These are phyloP conservation scores for Gastroboletus turbinatus DNA, from an alignment of 1,284 basidiomycete species.

Conservation along the genomic window DNA sequence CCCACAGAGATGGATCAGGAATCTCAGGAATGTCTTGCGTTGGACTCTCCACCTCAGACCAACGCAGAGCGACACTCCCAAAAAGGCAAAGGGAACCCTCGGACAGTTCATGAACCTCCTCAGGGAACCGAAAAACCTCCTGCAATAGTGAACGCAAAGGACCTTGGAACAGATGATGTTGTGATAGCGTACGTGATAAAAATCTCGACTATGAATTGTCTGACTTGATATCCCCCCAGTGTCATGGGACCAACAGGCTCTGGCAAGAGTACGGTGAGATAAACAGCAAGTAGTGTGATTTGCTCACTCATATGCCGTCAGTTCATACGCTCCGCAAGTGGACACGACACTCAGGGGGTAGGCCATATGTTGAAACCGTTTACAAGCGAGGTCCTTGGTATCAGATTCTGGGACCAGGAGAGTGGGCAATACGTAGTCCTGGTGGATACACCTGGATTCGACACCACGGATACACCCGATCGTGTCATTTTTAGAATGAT, in stretches of 20 bases:
- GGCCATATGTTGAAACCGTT: constrained; percentile 15
- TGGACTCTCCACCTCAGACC: background rate
- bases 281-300: background rate
- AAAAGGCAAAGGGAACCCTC: background rate
- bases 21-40: no score
- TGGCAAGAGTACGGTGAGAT: constrained; percentile 15
- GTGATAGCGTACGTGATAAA: constrained; percentile 23
- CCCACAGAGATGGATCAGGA: no score
- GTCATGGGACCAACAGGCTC: constrained; percentile 22
- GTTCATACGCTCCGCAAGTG: constrained; percentile 28
- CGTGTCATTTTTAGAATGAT: constrained; percentile 24
- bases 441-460: constrained; percentile 24
- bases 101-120: background rate
- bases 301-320: constrained; percentile 2
- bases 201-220: background rate
- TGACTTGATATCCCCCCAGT: constrained; percentile 4
- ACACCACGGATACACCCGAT: constrained; percentile 19
- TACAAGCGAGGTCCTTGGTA: constrained; percentile 15
- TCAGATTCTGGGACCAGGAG: constrained; percentile 8
- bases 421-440: constrained; percentile 10
- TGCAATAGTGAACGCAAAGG: background rate
- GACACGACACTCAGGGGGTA: constrained; percentile 1
- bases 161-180: constrained; percentile 10
- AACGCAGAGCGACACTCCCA: background rate
- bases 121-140: background rate